These are phyloP conservation scores for Helianthus annuus DNA, from an alignment of 129 eudicot genomes.

Conservation along the genomic window HanXRQr2.0-SUNRISE NC_035446.2:163258399-163258898, in stretches of 20 bases:
- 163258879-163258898: slow-evolving; percentile 22
- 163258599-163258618: too few relatives aligned
- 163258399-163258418: background rate
- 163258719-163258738: slow-evolving; percentile 51
- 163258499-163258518: background rate
- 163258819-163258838: background rate
- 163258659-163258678: slow-evolving; percentile 83
- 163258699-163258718: slow-evolving; percentile 74
- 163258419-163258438: background rate
- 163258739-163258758: slow-evolving; percentile 59
- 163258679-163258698: slow-evolving; percentile 74
- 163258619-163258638: background rate
- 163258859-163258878: slow-evolving; percentile 32
- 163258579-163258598: too few relatives aligned
- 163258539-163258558: background rate
- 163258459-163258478: too few relatives aligned
- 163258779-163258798: background rate
- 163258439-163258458: background rate
- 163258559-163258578: background rate
- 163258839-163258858: background rate
- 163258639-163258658: slow-evolving; percentile 81
- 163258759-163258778: slow-evolving; percentile 63
- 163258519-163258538: background rate
- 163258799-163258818: background rate
- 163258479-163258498: too few relatives aligned